Base-by-base conservation (phyloP, 169 alveolate genomes). In the Eimeria brunetti region DNA sequence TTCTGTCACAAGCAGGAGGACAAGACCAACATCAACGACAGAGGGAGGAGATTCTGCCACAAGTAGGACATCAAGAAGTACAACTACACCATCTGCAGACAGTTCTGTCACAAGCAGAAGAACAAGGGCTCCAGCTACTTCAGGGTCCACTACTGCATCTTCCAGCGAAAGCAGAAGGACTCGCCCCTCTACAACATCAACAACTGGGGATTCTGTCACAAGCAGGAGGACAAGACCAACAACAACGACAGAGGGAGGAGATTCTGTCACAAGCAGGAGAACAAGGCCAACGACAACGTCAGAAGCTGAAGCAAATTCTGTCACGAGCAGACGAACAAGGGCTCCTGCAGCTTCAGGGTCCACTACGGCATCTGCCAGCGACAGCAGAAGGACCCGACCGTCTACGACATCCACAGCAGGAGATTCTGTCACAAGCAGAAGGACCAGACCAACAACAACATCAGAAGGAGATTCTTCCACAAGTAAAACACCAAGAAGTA, bases 81-180 rank as follows among this genome's bases (percentile, higher is more conserved):
- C 85, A 0, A 75, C 85, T 2, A 6, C 85, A 38, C 20, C 51
- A 27, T 2, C 80, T 12, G 85, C 9, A 5, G 85, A 75, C 11
- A 36, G 38, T 7, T 75, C 85, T 14, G 51, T 22, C 7, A 75
- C 58, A 38, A 75, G 85, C 85, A 75, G 85, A 75, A 75, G 85
- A n/a, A 75, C 60, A 41, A 22, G 85, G n/a, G 16, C 58, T 75
- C 12, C 85, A 30, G 41, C 58, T 18, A 18, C 85, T 18, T 16
- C 58, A 75, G 51, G 38, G 20, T 30, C 8, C 30, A 33, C 24
- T 69, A 46, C 24, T 30, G 58, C 33, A 38, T 49, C 33, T 2
- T 33, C 85, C 60, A 38, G 24, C 0, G 20, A 20, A 2, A 75
- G 85, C 85, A 75, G 85, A 75, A 75, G 85, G 58, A 75, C 85